These are phyloP conservation scores for Solanum dulcamara DNA, from an alignment of 257 asterid species.

Conservation along the genomic window DNA sequence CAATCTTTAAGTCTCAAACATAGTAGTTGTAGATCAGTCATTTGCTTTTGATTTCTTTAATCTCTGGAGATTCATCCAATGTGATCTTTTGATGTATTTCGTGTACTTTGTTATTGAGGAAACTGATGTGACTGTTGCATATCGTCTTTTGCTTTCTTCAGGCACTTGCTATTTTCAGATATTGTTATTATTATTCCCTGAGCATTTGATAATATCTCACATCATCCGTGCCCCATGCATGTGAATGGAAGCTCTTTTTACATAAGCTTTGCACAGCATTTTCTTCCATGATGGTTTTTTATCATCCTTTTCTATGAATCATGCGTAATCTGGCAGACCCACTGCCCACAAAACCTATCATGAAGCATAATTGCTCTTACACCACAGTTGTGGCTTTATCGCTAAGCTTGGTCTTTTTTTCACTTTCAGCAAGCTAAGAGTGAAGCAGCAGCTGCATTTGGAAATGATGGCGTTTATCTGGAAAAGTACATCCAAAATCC, in stretches of 20 bases:
- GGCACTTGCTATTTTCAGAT: neutral
- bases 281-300: neutral
- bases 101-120: neutral
- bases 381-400: neutral
- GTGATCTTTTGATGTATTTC: neutral
- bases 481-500: conserved; percentile 93
- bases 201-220: neutral
- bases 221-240: neutral
- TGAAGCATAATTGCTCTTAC: neutral
- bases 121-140: neutral
- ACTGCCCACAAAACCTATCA: neutral
- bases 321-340: neutral
- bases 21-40: neutral
- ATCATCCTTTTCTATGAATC: neutral
- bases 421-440: conserved; percentile 48
- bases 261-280: neutral
- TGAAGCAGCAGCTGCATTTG: conserved; percentile 99
- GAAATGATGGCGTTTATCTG: conserved; percentile 96
- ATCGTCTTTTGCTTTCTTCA: neutral
- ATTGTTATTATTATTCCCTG: neutral
- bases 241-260: neutral
- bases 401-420: neutral
- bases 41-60: neutral
- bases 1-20: neutral
- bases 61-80: neutral